These are phyloP conservation scores for Penicillium angulare DNA, from an alignment of 495 filamentous ascomycete species.

Conservation along the genomic window DNA sequence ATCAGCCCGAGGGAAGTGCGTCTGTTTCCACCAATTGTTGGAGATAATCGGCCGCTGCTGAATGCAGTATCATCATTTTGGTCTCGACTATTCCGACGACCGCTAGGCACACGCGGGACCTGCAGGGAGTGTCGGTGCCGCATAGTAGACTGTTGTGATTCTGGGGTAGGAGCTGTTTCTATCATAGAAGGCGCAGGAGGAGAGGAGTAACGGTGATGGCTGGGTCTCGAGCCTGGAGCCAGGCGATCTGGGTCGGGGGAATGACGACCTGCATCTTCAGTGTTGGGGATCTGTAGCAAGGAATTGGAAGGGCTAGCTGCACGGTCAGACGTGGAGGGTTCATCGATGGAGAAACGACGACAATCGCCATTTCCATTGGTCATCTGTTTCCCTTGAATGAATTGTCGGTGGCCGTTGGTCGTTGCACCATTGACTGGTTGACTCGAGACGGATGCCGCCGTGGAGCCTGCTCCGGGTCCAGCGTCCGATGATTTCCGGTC, in stretches of 20 bases:
- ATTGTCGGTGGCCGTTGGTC: slow-evolving; percentile 17
- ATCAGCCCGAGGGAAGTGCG: slow-evolving; percentile 80
- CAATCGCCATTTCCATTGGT: slow-evolving; percentile 47
- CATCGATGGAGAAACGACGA: slow-evolving; percentile 35
- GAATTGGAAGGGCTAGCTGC: slow-evolving; percentile 27
- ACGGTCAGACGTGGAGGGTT: slow-evolving; percentile 28
- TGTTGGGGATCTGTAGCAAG: slow-evolving; percentile 32
- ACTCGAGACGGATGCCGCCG: slow-evolving; percentile 24
- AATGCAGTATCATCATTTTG: slow-evolving; percentile 61
- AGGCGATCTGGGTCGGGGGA: slow-evolving; percentile 41
- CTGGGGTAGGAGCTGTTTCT: slow-evolving; percentile 39
- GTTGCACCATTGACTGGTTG: slow-evolving; percentile 37
- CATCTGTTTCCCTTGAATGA: slow-evolving; percentile 34
- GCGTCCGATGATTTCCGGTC: slow-evolving; percentile 37
- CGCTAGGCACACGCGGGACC: slow-evolving; percentile 62
- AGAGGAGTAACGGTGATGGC: slow-evolving; percentile 71
- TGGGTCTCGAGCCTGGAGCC: slow-evolving; percentile 34
- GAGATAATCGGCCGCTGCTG: slow-evolving; percentile 81
- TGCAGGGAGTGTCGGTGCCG: slow-evolving; percentile 90
- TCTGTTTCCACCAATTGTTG: slow-evolving; percentile 60
- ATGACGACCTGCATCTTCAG: slow-evolving; percentile 38
- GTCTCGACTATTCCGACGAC: slow-evolving; percentile 54
- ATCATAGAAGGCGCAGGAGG: slow-evolving; percentile 59
- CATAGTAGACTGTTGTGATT: slow-evolving; percentile 49
- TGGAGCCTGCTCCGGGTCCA: slow-evolving; percentile 31